Conservation (phyloP, 1,284 basidiomycete genomes). For the Athelia psychrophila region DNA sequence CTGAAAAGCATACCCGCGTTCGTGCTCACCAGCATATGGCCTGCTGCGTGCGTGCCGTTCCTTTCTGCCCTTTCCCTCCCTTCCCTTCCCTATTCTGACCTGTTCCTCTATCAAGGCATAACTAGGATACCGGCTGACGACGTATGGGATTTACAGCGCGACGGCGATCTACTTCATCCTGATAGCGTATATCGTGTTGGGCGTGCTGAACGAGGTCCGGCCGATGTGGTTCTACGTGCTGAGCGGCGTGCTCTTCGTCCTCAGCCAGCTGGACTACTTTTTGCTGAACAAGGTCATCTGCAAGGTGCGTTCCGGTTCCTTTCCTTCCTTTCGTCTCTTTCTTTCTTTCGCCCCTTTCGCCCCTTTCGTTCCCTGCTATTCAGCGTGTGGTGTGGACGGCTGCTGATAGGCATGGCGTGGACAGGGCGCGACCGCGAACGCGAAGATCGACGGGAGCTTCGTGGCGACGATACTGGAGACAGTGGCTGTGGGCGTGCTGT, state of each 20-base stretch:
- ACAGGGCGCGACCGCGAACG: constrained; percentile 56
- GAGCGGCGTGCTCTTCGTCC: constrained; percentile 65
- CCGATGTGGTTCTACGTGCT: constrained; percentile 73
- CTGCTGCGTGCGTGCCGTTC: constrained; percentile 56
- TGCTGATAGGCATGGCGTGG: constrained; percentile 6
- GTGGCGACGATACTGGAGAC: constrained; percentile 78
- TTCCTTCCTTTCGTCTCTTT: constrained; percentile 26
- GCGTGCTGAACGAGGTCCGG: constrained; percentile 65
- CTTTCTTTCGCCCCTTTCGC: constrained; percentile 23
- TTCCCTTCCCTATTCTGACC: constrained; percentile 76
- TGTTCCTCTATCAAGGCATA: constrained; percentile 59
- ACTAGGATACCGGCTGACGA: background rate
- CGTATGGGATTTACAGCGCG: constrained; percentile 41
- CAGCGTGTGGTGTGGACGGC: background rate
- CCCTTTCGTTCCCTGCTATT: constrained; percentile 14
- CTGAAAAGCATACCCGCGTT: constrained; percentile 72
- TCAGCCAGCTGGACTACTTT: constrained; percentile 77
- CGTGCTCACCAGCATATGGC: constrained; percentile 81
- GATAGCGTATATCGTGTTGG: constrained; percentile 77
- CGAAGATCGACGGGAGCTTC: constrained; percentile 79
- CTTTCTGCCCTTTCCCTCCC: constrained; percentile 40
- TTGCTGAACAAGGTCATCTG: constrained; percentile 76
- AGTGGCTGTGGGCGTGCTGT: constrained; percentile 64
- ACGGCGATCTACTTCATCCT: constrained; percentile 62
- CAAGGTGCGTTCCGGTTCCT: no score